Conservation (phyloP, 148 eudicot species). For the Polygonum maritimum region DNA sequence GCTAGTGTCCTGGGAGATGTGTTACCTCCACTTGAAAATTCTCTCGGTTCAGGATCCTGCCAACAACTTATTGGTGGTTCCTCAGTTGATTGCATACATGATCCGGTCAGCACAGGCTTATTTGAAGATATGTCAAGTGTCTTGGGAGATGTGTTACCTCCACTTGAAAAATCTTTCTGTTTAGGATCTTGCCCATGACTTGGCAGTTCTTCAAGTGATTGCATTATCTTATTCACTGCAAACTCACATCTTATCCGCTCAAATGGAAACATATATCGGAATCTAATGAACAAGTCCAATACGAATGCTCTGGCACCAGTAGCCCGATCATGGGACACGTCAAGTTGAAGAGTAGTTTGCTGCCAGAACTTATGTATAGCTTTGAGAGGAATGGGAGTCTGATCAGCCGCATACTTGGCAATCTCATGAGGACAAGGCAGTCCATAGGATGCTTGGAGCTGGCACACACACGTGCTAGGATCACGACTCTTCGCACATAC, state of each 20-base stretch:
- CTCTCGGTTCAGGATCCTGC: too few relatives aligned
- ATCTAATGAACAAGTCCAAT: background rate
- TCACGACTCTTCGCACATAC: background rate
- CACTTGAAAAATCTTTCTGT: background rate
- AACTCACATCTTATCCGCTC: background rate
- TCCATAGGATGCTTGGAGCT: background rate
- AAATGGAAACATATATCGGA: background rate
- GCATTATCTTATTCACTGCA: too few relatives aligned
- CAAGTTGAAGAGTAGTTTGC: background rate
- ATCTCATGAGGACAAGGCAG: background rate
- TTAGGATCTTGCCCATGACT: too few relatives aligned
- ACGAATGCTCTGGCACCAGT: background rate
- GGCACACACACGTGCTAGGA: background rate
- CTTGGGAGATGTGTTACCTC: background rate
- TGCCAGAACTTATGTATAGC: background rate
- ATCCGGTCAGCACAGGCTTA: too few relatives aligned
- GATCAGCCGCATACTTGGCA: background rate
- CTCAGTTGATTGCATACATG: too few relatives aligned
- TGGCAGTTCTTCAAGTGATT: too few relatives aligned
- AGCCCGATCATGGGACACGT: background rate
- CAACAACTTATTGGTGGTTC: too few relatives aligned
- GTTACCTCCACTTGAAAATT: background rate
- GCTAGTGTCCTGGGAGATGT: background rate
- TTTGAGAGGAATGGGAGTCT: background rate
- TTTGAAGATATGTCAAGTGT: background rate